These are phyloP conservation scores for Ascomycota sp. DNA, from an alignment of 2,329 filamentous ascomycete genomes.

Conservation along the genomic window DNA sequence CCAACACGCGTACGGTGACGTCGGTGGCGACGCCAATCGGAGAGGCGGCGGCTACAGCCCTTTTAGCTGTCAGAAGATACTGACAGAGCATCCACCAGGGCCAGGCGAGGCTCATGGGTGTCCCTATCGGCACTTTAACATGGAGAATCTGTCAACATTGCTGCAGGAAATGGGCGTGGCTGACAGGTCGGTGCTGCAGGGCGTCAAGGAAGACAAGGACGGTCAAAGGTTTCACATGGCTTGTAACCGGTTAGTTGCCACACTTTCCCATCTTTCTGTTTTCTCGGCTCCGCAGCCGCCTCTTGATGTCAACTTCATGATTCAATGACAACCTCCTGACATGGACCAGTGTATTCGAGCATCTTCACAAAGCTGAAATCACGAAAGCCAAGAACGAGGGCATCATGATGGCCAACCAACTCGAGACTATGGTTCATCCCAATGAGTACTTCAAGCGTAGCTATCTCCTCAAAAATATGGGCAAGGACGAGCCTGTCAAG, in stretches of 20 bases:
- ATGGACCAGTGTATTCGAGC: conserved; percentile 56
- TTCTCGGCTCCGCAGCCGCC: neutral
- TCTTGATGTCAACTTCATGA: neutral
- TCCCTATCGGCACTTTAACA: conserved; percentile 78
- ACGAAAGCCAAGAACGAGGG: conserved; percentile 57
- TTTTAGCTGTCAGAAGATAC: conserved; percentile 85
- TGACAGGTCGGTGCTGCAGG: conserved; percentile 57
- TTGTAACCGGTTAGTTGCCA: conserved; percentile 52
- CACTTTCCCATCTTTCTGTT: neutral
- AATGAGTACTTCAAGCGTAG: conserved; percentile 97
- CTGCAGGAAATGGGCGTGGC: conserved; percentile 61
- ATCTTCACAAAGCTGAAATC: conserved; percentile 59
- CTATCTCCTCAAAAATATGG: conserved; percentile 69
- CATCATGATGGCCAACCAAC: conserved; percentile 49
- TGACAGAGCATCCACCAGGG: conserved; percentile 73
- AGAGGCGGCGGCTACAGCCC: conserved; percentile 75
- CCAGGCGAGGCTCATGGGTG: conserved; percentile 88
- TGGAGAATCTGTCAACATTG: conserved; percentile 64
- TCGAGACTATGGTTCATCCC: conserved; percentile 91
- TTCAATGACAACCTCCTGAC: no score
- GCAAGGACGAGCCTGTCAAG: conserved; percentile 31
- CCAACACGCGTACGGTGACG: conserved; percentile 85
- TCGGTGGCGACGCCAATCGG: conserved; percentile 78
- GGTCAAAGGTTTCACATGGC: conserved; percentile 84
- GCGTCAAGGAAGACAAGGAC: conserved; percentile 73